Evolutionary conservation across 2,329 filamentous ascomycete species (phyloP), one percentile per base, ranked within the genome.

Genomic region (Plectosphaerella sp.): DNA sequence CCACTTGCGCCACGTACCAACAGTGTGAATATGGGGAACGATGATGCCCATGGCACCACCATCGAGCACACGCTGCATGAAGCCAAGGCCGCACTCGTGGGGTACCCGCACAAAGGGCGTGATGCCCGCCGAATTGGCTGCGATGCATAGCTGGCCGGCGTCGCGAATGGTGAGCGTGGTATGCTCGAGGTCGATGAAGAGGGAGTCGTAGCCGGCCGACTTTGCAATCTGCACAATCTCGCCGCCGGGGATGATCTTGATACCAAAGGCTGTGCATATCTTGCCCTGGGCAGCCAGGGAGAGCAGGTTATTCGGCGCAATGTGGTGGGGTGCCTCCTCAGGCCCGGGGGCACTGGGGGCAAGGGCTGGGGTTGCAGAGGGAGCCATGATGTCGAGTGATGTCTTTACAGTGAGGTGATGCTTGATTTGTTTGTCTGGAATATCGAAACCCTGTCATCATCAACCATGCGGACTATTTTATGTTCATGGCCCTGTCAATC

Each of bases 181-280:
- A 53, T 75, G 73, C 53, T 76, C 72, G 67, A 75, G 70, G 51
- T 76, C 72, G 52, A 76, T 69, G 51, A 75, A 66, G 42, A 74
- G 62, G 36, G 65, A 70, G 47, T 73, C 65, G 48, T 71, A 66
- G 7, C 71, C 71, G 11, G 72, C 69, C 49, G 65, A 70, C 52
- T 70, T 71, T 49, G 62, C 63, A 59, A 72, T 68, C 41, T 58
- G 56, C 15, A 67, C 60, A n/a, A 69, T 62, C 33, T 62, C 58
- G 2, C 52, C 35, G 20, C 51, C 53, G 4, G 61, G 45, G 4
- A 60, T 47, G 20, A 66, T 47, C 43, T 60, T 62, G 48, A 68
- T 61, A 16, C 54, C 55, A 41, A 57, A 57, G 14, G 53, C 50
- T 5, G 47, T 55, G 54, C 52, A 50, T 25, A 53, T 53, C 28